Conservation (phyloP, 768 basidiomycete genomes). For the Ramaria sp. region DNA sequence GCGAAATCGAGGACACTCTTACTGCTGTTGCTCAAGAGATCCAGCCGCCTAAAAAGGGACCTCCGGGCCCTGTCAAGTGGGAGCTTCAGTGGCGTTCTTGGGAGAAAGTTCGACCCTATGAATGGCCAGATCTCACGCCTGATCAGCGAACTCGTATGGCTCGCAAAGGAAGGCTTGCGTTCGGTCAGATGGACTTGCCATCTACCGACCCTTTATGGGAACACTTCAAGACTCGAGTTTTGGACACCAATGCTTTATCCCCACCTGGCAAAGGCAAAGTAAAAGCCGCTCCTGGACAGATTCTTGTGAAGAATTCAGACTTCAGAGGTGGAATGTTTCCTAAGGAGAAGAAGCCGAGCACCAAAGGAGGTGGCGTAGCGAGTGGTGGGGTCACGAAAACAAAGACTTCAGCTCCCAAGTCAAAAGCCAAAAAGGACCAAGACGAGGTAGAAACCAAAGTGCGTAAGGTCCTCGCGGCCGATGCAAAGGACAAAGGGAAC, state of each 20-base stretch:
- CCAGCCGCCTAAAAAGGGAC: neutral
- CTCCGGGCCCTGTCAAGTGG: conserved; percentile 29
- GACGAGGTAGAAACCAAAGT: neutral
- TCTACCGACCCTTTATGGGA: conserved; percentile 55
- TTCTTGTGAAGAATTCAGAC: neutral
- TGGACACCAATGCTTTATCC: conserved; percentile 14
- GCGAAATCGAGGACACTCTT: conserved; percentile 1
- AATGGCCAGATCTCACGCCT: conserved; percentile 42
- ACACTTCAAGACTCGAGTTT: conserved; percentile 28
- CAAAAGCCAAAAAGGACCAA: neutral
- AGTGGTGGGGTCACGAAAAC: conserved; percentile 19
- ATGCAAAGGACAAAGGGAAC: neutral
- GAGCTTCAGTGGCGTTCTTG: conserved; percentile 46
- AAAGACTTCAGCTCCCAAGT: conserved; percentile 5
- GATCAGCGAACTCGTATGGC: conserved; percentile 39
- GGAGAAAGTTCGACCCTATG: conserved; percentile 62
- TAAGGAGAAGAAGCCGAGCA: conserved; percentile 31
- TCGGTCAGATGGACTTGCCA: conserved; percentile 40
- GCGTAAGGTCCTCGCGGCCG: neutral
- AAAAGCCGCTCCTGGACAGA: conserved; percentile 13
- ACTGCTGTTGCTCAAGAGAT: neutral
- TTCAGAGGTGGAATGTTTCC: conserved; percentile 26
- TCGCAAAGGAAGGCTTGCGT: conserved; percentile 37
- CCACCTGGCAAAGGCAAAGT: neutral
- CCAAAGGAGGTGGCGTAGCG: conserved; percentile 23